Conservation (phyloP, 2,329 filamentous ascomycete genomes). For the Fusarium sp. region DNA sequence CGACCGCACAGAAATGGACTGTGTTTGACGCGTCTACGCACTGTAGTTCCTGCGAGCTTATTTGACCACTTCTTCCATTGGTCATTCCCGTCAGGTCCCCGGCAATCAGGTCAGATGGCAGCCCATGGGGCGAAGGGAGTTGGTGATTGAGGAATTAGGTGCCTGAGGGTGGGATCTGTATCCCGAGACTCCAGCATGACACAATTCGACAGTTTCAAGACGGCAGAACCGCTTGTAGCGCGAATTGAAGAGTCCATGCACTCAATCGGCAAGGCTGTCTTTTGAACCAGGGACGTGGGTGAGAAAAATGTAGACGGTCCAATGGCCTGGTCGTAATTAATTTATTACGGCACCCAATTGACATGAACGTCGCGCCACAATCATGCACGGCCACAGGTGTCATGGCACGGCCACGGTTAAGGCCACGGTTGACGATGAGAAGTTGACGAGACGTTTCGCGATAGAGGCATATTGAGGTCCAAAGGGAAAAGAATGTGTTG, state of each 20-base stretch:
- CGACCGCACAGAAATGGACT: slow-evolving; percentile 6
- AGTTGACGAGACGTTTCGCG: neutral
- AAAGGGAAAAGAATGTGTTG: neutral
- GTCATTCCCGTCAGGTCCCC: slow-evolving; percentile 27
- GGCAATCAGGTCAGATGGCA: neutral
- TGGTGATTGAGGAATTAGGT: neutral
- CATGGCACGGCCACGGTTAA: neutral
- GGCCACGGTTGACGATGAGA: neutral
- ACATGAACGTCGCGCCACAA: slow-evolving; percentile 38
- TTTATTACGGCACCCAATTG: slow-evolving; percentile 27
- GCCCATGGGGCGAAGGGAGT: neutral
- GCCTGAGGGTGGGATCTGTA: neutral
- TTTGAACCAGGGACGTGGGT: slow-evolving; percentile 6
- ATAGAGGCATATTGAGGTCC: neutral
- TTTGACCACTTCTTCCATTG: slow-evolving; percentile 41
- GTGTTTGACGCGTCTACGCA: slow-evolving; percentile 20
- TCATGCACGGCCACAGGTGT: slow-evolving; percentile 23
- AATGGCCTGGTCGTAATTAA: slow-evolving; percentile 30
- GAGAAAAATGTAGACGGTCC: slow-evolving; percentile 9
- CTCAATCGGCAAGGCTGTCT: slow-evolving; percentile 19
- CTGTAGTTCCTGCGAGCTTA: slow-evolving; percentile 40
- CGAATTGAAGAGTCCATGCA: slow-evolving; percentile 8
- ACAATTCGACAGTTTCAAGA: neutral
- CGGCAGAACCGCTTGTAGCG: neutral
- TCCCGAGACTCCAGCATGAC: neutral